Evolutionary conservation across 495 filamentous ascomycete species (phyloP), one percentile per base, ranked within the genome.

Genomic region (Penicilliopsis zonata): DNA sequence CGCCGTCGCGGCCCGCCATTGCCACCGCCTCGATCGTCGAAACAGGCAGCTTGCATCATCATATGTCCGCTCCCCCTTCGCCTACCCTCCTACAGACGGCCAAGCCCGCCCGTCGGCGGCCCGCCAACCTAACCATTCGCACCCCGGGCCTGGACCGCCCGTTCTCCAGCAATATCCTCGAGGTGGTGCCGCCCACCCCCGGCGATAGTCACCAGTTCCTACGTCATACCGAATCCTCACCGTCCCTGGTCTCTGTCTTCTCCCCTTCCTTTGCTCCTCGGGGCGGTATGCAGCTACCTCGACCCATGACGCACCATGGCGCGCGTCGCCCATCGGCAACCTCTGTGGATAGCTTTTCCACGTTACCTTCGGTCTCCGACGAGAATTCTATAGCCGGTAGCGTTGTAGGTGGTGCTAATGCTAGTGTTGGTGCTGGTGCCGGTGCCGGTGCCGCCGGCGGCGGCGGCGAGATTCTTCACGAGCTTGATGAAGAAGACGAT

Each of bases 31-130:
- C 69, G 4, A 20, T 61, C 3, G 34, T 63, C 13, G 67, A 62
- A 36, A 55, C 45, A 15, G 49, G 45, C 20, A 63, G 53, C 43
- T n/a, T n/a, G n/a, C 59, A 58, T 43, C 59, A 66, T 36, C 59
- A 69, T 38, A 34, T 79, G 13, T 86, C 83, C 0, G 80, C 83
- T 19, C 83, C 87, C 17, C 67, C 80, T 2, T 93, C 90, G 4
- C 86, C 90, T 62, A 33, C 94, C 79, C 55, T 82, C 78, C 47
- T 84, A 76, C 56, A 86, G 70, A n/a, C n/a, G n/a, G 23, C 72
- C 58, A 49, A 82, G 77, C 41, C 76, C 72, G 51, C 62, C 57
- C 68, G 72, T 27, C 72, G 82, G 40, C 85, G 82, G 44, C 85
- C 86, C 7, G 88, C 84, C 40, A 75, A 80, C 34, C 54, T 84